Evolutionary conservation across 257 asterid genomes (phyloP).

Genomic region (Nicotiana sylvestris): DNA sequence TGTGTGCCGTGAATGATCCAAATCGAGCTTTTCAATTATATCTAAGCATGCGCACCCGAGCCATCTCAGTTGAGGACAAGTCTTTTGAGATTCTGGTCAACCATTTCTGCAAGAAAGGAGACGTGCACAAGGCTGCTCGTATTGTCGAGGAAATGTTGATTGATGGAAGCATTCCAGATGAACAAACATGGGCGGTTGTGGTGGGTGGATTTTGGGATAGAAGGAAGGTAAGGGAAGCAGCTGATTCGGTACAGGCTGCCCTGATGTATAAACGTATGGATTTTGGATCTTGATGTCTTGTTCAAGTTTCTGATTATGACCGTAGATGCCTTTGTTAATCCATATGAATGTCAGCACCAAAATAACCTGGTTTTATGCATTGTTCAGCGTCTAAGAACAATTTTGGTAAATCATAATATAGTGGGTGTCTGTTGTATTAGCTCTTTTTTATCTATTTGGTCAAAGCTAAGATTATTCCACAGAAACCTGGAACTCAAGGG

Average conservation of each 20-base stretch:
- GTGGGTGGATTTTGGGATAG: conserved; percentile 65
- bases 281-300: conserved; percentile 20
- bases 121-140: conserved; percentile 58
- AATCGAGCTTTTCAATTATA: conserved; percentile 68
- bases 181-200: conserved; percentile 52
- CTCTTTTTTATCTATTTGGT: neutral
- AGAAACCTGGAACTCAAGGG: neutral
- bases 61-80: conserved; percentile 62
- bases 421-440: neutral
- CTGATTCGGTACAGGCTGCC: conserved; percentile 41
- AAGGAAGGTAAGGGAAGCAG: conserved; percentile 57
- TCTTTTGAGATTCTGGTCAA: conserved; percentile 53
- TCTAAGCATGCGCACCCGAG: conserved; percentile 62
- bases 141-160: conserved; percentile 72
- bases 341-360: neutral
- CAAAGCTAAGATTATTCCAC: neutral
- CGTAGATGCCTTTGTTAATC: neutral
- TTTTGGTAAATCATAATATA: neutral
- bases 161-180: conserved; percentile 72
- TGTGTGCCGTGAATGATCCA: conserved; percentile 37
- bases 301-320: conserved; percentile 14
- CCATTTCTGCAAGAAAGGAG: conserved; percentile 54
- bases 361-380: neutral
- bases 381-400: neutral
- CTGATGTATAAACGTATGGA: conserved; percentile 26